phyloP scores from a whole-genome alignment of 805 yeast species.

The Teunomyces aglyptinius region DNA sequence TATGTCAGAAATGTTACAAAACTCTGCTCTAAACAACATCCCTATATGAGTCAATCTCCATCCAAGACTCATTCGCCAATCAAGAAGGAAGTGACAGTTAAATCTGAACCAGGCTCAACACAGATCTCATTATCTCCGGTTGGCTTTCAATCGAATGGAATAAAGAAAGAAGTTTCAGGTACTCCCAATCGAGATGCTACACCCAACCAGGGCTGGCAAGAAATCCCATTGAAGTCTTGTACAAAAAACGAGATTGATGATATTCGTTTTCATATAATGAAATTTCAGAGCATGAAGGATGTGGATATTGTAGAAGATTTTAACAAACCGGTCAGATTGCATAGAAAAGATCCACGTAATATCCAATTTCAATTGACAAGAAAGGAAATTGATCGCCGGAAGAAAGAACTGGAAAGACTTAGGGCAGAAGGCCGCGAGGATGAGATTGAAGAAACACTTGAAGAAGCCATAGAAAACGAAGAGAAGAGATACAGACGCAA shows the following conservation, averaged over 20 bases:
- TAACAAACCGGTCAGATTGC: conserved; percentile 80
- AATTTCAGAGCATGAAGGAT: conserved; percentile 69
- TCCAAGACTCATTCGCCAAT: conserved; percentile 14
- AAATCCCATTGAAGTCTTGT: conserved; percentile 69
- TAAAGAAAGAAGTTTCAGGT: neutral
- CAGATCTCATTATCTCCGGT: neutral
- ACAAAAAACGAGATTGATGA: conserved; percentile 68
- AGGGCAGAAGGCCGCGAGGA: conserved; percentile 10
- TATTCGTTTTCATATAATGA: conserved; percentile 74
- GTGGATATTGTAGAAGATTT: conserved; percentile 74
- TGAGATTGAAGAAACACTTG: conserved; percentile 2
- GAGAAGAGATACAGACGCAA: conserved; percentile 16
- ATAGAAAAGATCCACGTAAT: conserved; percentile 90
- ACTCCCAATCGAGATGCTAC: neutral
- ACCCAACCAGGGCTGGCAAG: conserved; percentile 38
- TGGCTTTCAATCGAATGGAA: conserved; percentile 1
- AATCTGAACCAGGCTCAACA: neutral
- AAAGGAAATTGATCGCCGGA: conserved; percentile 64
- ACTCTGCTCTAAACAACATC: conserved; percentile 1
- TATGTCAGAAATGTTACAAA: neutral
- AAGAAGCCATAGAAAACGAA: conserved; percentile 15
- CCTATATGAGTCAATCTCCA: conserved; percentile 22
- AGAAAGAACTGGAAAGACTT: conserved; percentile 30
- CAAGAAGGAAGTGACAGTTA: conserved; percentile 26
- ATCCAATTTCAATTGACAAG: conserved; percentile 82